These are phyloP conservation scores for Lasiosphaeris hirsuta DNA, from an alignment of 495 filamentous ascomycete species.

Conservation along the genomic window DNA sequence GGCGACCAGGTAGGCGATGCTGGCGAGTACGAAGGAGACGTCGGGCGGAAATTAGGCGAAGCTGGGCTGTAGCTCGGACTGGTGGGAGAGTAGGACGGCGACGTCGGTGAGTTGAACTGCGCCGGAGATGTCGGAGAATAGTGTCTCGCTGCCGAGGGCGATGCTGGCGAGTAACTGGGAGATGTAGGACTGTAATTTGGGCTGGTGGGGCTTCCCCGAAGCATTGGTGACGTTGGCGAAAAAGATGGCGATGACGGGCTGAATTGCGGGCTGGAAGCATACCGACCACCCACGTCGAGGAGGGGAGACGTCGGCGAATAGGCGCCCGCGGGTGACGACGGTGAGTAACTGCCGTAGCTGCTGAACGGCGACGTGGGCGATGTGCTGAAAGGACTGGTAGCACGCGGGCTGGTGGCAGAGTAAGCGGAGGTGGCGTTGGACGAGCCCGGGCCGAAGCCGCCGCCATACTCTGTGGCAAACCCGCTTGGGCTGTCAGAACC, in stretches of 20 bases:
- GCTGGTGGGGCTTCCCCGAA: conserved; percentile 56
- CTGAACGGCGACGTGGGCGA: conserved; percentile 69
- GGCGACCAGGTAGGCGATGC: conserved; percentile 69
- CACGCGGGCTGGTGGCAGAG: conserved; percentile 63
- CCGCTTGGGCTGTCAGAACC: conserved; percentile 74
- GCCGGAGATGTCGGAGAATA: conserved; percentile 60
- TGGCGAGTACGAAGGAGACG: conserved; percentile 65
- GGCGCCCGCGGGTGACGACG: conserved; percentile 59
- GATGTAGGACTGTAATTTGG: conserved; percentile 82
- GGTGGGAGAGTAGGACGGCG: conserved; percentile 65
- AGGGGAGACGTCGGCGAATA: conserved; percentile 72
- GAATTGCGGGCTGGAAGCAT: conserved; percentile 67
- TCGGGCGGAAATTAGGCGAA: conserved; percentile 60
- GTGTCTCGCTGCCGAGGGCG: conserved; percentile 56
- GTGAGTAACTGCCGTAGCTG: conserved; percentile 68
- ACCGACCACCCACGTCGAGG: conserved; percentile 59
- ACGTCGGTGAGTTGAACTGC: conserved; percentile 55
- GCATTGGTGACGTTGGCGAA: conserved; percentile 73
- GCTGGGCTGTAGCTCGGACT: conserved; percentile 60
- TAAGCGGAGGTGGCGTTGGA: conserved; percentile 66
- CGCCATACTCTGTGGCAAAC: conserved; percentile 56
- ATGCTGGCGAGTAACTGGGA: conserved; percentile 76
- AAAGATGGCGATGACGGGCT: conserved; percentile 76
- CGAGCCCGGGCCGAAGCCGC: conserved; percentile 33
- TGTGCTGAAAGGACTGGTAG: conserved; percentile 74